These are phyloP conservation scores for Neurospora intermedia DNA, from an alignment of 495 filamentous ascomycete genomes.

Conservation along the genomic window DNA sequence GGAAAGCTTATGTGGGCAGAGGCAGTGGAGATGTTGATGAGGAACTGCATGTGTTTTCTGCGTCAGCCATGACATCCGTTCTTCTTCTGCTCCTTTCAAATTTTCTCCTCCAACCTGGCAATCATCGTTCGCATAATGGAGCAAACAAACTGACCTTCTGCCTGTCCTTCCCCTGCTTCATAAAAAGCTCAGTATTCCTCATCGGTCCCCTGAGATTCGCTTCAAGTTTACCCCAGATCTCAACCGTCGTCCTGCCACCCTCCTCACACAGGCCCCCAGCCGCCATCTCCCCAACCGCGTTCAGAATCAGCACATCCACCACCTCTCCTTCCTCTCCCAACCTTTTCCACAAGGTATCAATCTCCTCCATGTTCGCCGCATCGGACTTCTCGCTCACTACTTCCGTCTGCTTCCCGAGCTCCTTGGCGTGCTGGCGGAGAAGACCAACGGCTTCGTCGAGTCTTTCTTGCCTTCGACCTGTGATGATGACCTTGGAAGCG, in stretches of 20 bases:
- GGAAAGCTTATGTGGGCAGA: conserved; percentile 15
- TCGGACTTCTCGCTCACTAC: conserved; percentile 19
- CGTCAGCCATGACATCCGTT: background rate
- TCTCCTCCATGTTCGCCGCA: conserved; percentile 8
- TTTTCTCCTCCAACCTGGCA: background rate
- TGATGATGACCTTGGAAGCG: conserved; percentile 23
- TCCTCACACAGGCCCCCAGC: background rate
- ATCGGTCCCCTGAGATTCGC: conserved; percentile 25
- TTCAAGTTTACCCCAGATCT: conserved; percentile 22
- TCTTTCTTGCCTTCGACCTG: conserved; percentile 14
- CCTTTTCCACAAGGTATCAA: conserved; percentile 23
- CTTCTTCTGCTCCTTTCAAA: no score
- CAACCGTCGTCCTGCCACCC: background rate
- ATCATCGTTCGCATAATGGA: background rate
- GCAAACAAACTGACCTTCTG: background rate
- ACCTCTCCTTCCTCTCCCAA: conserved; percentile 17
- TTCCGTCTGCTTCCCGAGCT: conserved; percentile 3
- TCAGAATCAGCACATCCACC: conserved; percentile 33
- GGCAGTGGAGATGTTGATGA: conserved; percentile 28
- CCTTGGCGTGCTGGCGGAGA: conserved; percentile 8
- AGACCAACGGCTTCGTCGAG: conserved; percentile 4
- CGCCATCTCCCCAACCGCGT: conserved; percentile 14
- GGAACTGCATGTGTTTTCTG: conserved; percentile 10
- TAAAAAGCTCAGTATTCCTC: conserved; percentile 25
- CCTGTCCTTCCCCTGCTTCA: conserved; percentile 11